phyloP scores from a whole-genome alignment of 306 rosid genomes.

The Mimosa pudica region DNA sequence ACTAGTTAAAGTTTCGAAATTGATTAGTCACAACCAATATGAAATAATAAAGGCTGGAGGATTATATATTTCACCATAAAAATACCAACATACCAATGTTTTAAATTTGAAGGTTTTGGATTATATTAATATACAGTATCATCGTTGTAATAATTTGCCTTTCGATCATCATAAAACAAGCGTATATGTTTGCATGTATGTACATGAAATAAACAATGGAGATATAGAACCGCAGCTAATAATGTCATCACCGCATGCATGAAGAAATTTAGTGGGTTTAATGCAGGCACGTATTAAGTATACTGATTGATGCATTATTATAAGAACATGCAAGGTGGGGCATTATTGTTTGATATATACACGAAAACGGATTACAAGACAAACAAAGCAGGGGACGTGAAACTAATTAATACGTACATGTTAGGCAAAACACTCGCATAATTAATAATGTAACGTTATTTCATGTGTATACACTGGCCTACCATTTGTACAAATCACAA shows the following conservation, averaged over 20 bases:
- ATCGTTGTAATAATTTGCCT: no score
- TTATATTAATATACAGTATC: no score
- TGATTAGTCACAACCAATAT: no score
- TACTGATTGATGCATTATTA: neutral
- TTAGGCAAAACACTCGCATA: neutral
- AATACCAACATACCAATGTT: no score
- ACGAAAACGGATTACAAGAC: constrained; percentile 23
- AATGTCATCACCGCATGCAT: neutral
- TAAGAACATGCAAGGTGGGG: neutral
- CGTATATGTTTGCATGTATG: no score
- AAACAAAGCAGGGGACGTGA: constrained; percentile 13
- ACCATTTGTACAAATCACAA: constrained; percentile 31
- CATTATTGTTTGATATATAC: constrained; percentile 1
- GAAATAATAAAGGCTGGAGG: no score
- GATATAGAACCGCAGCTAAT: neutral
- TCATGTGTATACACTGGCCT: neutral
- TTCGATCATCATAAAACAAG: no score
- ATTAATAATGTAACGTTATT: constrained; percentile 11
- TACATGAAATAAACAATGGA: no score
- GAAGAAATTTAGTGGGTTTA: neutral
- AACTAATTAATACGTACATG: neutral
- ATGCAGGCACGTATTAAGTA: neutral
- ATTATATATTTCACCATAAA: no score
- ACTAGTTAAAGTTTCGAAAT: no score
- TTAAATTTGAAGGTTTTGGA: no score